phyloP scores from a whole-genome alignment of 768 basidiomycete genomes.

The Ephemerocybe angulata region DNA sequence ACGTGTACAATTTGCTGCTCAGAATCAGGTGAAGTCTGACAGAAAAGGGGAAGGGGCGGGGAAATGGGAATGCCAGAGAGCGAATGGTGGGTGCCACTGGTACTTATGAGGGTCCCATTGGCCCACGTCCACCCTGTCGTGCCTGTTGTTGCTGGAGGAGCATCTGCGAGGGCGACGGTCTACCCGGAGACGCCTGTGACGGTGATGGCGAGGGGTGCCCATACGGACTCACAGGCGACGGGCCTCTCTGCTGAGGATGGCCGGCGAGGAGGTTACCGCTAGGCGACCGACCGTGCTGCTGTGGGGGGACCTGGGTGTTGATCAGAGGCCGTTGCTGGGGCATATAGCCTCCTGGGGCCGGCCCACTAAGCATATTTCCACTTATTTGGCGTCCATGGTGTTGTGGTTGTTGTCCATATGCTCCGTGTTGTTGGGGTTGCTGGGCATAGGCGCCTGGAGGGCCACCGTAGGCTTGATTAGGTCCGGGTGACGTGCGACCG shows the following conservation, averaged over 20 bases:
- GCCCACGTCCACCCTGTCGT: background rate
- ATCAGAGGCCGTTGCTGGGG: conserved; percentile 2
- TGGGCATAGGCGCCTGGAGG: background rate
- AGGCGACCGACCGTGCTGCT: conserved; percentile 12
- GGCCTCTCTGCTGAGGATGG: background rate
- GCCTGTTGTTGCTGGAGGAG: background rate
- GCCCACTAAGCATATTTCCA: conserved; percentile 19
- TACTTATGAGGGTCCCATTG: too few species aligned
- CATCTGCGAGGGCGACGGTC: background rate
- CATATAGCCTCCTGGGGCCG: too few species aligned
- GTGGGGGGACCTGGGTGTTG: conserved; percentile 15
- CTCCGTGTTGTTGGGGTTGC: too few species aligned
- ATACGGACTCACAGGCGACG: background rate
- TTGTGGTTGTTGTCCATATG: background rate
- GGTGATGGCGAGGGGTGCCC: background rate
- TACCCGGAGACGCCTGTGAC: background rate
- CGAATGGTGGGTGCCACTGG: too few species aligned
- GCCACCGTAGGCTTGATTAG: background rate
- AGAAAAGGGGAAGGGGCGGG: too few species aligned
- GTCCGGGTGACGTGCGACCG: background rate
- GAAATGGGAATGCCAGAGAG: too few species aligned
- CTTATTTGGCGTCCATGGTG: conserved; percentile 10
- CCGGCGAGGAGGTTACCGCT: background rate
- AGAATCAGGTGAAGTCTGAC: too few species aligned
- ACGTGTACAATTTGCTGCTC: too few species aligned